Conservation (phyloP, 768 basidiomycete species). For the Astraeus odoratus region DNA sequence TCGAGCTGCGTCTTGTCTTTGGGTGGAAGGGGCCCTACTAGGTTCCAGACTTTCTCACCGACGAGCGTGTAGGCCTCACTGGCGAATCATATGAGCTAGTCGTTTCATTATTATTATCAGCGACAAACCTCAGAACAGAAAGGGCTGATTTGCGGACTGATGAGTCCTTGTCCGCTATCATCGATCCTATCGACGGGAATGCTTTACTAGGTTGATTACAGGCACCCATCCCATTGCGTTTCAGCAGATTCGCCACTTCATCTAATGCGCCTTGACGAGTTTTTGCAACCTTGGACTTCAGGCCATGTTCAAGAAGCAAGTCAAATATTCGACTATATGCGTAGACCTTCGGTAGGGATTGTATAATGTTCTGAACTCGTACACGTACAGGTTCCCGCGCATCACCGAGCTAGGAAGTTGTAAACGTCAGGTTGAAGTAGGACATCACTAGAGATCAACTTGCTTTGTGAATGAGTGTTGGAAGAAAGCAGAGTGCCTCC, state of each 20-base stretch:
- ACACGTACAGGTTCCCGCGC: slow-evolving; percentile 73
- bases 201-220: slow-evolving; percentile 74
- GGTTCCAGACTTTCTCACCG: slow-evolving; percentile 80
- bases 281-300: slow-evolving; percentile 87
- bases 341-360: slow-evolving; percentile 81
- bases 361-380: slow-evolving; percentile 80
- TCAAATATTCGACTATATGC: slow-evolving; percentile 91
- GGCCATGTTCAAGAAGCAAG: slow-evolving; percentile 78
- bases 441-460: slow-evolving; percentile 1
- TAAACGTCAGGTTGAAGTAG: slow-evolving; percentile 1
- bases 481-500: slow-evolving; percentile 84
- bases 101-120: neutral
- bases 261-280: slow-evolving; percentile 84
- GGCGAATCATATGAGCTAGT: slow-evolving; percentile 11
- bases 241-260: slow-evolving; percentile 70
- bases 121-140: slow-evolving; percentile 66
- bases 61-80: slow-evolving; percentile 79
- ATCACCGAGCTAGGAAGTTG: slow-evolving; percentile 75
- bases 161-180: slow-evolving; percentile 87
- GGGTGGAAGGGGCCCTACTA: slow-evolving; percentile 66
- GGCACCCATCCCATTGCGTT: slow-evolving; percentile 73
- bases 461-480: slow-evolving; percentile 87
- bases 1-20: slow-evolving; percentile 93
- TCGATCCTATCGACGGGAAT: slow-evolving; percentile 66
- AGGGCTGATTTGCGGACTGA: slow-evolving; percentile 85